These are phyloP conservation scores for Saccharomyces hybrid DNA, from an alignment of 1,139 yeast species.

Conservation along the genomic window DNA sequence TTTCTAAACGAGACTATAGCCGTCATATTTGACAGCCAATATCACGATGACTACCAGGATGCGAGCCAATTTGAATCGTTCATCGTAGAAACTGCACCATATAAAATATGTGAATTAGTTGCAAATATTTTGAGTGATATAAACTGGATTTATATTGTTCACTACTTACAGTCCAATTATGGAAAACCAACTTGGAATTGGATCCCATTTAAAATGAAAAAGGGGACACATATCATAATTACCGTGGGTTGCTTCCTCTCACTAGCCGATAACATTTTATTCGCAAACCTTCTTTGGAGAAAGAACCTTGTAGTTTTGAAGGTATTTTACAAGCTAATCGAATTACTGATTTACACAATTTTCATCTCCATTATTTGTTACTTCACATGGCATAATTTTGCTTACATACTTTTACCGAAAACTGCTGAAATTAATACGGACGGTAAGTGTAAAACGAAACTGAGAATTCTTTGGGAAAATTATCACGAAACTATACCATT, in stretches of 20 bases:
- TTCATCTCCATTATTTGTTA: slow-evolving; percentile 13
- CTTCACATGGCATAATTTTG: slow-evolving; percentile 24
- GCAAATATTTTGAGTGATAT: slow-evolving; percentile 3
- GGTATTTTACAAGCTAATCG: slow-evolving; percentile 11
- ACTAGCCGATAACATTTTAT: slow-evolving; percentile 8
- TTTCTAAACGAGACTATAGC: slow-evolving; percentile 6
- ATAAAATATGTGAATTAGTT: slow-evolving; percentile 4
- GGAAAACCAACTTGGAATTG: slow-evolving; percentile 1
- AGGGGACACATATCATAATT: not conserved
- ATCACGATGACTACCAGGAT: slow-evolving; percentile 10
- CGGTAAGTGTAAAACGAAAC: slow-evolving; percentile 1
- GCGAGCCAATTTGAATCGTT: slow-evolving; percentile 5
- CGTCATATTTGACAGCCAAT: slow-evolving; percentile 10
- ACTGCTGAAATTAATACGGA: slow-evolving; percentile 1
- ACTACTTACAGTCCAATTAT: slow-evolving; percentile 2
- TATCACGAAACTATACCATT: slow-evolving; percentile 25
- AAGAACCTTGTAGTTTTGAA: slow-evolving; percentile 3
- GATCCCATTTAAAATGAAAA: not conserved
- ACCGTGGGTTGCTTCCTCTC: slow-evolving; percentile 1
- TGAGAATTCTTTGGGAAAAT: slow-evolving; percentile 20
- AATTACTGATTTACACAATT: slow-evolving; percentile 13
- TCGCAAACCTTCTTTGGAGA: slow-evolving; percentile 14
- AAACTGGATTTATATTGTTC: slow-evolving; percentile 2
- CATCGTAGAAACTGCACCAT: slow-evolving; percentile 5
- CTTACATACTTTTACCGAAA: slow-evolving; percentile 21